Percentiles rank a stretch among this genome's conserved stretches.
phyloP scores from a whole-genome alignment of 129 eudicot genomes.

The Helichrysum umbraculigerum region DNA sequence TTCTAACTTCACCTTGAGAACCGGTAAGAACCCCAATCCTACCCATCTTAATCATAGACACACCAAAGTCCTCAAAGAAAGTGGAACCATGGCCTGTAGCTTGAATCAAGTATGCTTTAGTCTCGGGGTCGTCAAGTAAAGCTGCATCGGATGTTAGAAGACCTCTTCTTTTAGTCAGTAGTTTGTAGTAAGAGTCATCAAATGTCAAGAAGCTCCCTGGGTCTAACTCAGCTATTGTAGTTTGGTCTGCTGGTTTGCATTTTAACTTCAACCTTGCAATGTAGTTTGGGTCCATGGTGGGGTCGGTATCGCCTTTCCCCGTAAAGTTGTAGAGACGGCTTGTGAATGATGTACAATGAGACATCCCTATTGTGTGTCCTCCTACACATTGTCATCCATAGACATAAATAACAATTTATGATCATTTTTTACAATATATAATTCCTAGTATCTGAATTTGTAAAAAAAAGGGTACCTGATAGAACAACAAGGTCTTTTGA shows the following conservation, averaged over 20 bases:
- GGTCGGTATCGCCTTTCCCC: conserved; percentile 65
- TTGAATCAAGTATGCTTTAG: conserved; percentile 44
- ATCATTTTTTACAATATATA: neutral
- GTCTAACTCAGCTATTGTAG: conserved; percentile 59
- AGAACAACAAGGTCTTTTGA: conserved; percentile 62
- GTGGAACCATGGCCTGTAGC: conserved; percentile 38
- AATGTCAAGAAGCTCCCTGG: conserved; percentile 60
- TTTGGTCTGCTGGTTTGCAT: conserved; percentile 45
- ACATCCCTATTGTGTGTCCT: conserved; percentile 65
- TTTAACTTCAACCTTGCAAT: conserved; percentile 39
- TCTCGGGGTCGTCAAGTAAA: conserved; percentile 41
- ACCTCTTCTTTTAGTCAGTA: conserved; percentile 47
- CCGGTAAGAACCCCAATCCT: conserved; percentile 72
- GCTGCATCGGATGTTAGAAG: conserved; percentile 60
- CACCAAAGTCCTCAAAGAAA: conserved; percentile 58
- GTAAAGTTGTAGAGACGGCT: conserved; percentile 70
- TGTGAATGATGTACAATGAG: conserved; percentile 51
- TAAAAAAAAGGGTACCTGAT: conserved; percentile 39
- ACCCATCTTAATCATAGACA: conserved; percentile 67
- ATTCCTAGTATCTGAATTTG: neutral
- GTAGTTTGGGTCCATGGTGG: conserved; percentile 58
- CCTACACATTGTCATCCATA: conserved; percentile 31
- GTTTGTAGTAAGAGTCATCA: conserved; percentile 44
- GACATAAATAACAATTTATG: no score
- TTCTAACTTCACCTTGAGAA: conserved; percentile 57